A percentile compares a stretch with the other conserved stretches of the same genome.
Evolutionary conservation across 2,329 filamentous ascomycete species (phyloP).

Genomic region (Ophiostoma montium): DNA sequence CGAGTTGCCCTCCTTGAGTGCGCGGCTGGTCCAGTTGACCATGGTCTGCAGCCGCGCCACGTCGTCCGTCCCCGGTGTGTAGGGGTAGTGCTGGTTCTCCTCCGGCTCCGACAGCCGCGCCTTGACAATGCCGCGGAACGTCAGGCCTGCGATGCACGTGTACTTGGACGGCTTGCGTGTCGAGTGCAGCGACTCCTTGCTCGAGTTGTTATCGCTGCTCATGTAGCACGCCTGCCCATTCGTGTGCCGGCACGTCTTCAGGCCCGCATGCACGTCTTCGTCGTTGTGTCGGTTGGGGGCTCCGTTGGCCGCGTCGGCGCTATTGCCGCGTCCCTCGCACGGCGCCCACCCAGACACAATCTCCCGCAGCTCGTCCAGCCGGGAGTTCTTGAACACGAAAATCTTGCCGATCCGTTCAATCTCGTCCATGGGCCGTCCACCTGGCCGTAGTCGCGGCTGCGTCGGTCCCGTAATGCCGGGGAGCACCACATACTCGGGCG

Average conservation of each 20-base stretch:
- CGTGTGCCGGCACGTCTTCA: neutral
- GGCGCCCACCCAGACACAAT: slow-evolving; percentile 14
- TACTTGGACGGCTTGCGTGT: slow-evolving; percentile 22
- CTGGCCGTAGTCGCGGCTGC: slow-evolving; percentile 18
- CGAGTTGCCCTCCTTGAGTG: slow-evolving; percentile 18
- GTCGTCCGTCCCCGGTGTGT: neutral
- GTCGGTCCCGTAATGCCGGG: slow-evolving; percentile 23
- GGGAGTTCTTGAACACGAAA: slow-evolving; percentile 24
- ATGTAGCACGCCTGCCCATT: neutral
- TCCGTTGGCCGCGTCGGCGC: neutral
- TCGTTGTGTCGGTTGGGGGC: neutral
- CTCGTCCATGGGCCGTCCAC: slow-evolving; percentile 16
- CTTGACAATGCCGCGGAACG: slow-evolving; percentile 26
- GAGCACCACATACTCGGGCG: slow-evolving; percentile 26
- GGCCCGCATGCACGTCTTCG: neutral
- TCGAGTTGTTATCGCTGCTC: neutral
- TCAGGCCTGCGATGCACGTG: slow-evolving; percentile 25
- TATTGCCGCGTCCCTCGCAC: neutral
- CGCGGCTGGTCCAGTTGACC: slow-evolving; percentile 27
- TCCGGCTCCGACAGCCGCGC: slow-evolving; percentile 17
- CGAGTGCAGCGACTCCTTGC: neutral
- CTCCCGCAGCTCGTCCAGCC: slow-evolving; percentile 19
- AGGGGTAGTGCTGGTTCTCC: slow-evolving; percentile 4
- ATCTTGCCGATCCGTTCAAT: slow-evolving; percentile 27
- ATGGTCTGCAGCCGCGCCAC: slow-evolving; percentile 24